Base-by-base conservation (phyloP, 192 early-diverging fungal species). In the Allomyces macrogynus region DNA sequence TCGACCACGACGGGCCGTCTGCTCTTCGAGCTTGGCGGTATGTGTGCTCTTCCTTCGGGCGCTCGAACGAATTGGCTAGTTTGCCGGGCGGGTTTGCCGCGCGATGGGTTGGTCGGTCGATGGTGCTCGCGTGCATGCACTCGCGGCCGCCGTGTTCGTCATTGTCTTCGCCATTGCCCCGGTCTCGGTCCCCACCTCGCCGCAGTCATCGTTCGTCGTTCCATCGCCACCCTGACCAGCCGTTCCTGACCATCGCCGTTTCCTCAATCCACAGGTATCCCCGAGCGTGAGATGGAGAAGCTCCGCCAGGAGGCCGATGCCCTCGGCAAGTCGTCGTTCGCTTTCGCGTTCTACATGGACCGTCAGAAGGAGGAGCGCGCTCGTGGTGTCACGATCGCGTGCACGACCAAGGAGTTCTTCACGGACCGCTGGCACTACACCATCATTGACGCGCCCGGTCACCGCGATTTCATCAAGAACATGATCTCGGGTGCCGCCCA, bases 381-480 rank as follows among this genome's bases (percentile, higher is more conserved):
- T 80, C 92, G 95, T 87, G 95, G 95, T 90, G 92, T 98, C 75
- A 98, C 95, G 81, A 97, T 97, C 71, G 95, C 93, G 74, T 93
- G 92, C 76, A 91, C 95, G 78, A 83, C 92, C 69, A 91, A 90
- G 91, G 91, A 94, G 84, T 87, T 90, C 81, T 90, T 92, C 78
- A 95, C 95, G 67, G 86, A 88, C 78, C 90, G 93, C 84, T 93
- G 84, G 83, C 81, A 91, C 78, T 89, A 93, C 74, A 98, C 92
- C 82, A 88, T 98, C 81, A 95, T 98, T 78, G 93, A 98, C 78
- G 93, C 95, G 76, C 95, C 95, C 62, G 95, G 95, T 65, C 95
- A 98, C 87, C 87, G 95, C 79, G 95, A 98, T 85, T 98, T 98
- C 88, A 96, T 98, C 85, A 95, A 95, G 84, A 97, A 97, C 90